Evolutionary conservation across 1,284 basidiomycete species (phyloP).

Genomic region (Boletellus deceptivus): DNA sequence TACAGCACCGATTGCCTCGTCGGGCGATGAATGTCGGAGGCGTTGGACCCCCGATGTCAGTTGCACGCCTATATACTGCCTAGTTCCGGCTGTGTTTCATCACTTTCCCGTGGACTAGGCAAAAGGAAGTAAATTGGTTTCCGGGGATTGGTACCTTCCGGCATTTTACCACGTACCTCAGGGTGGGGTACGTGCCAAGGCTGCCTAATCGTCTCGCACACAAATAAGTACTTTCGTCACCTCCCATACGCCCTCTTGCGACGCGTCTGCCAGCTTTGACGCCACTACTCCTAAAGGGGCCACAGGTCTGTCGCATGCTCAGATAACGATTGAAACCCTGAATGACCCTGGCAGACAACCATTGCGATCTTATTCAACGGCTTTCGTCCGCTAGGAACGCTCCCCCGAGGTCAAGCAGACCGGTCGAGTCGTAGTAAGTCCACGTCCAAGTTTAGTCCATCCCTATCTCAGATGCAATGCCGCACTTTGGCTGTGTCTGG

Average conservation of each 20-base stretch:
- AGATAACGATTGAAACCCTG: not conserved
- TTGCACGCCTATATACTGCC: not conserved
- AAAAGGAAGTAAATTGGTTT: slow-evolving; percentile 15
- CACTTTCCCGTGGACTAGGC: slow-evolving; percentile 4
- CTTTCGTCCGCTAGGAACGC: not conserved
- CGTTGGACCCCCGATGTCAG: slow-evolving; percentile 22
- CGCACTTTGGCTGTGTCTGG: not conserved
- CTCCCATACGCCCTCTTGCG: not conserved
- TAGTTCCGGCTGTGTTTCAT: not conserved
- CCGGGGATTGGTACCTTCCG: slow-evolving; percentile 26
- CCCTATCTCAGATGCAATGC: not conserved
- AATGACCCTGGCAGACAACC: slow-evolving; percentile 2
- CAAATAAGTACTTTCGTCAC: slow-evolving; percentile 1
- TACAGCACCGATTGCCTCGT: slow-evolving; percentile 2
- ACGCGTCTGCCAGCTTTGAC: not conserved
- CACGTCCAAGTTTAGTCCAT: not conserved
- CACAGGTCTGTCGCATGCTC: slow-evolving; percentile 9
- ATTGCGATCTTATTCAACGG: not conserved
- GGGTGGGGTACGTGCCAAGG: not conserved
- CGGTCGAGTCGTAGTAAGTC: not conserved
- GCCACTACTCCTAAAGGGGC: slow-evolving; percentile 1
- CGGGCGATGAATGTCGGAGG: slow-evolving; percentile 24
- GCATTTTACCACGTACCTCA: slow-evolving; percentile 12
- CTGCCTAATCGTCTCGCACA: not conserved
- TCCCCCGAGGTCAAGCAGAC: not conserved